Evolutionary conservation across 257 asterid species (phyloP).

Genomic region (Solanum pinnatisectum): DNA sequence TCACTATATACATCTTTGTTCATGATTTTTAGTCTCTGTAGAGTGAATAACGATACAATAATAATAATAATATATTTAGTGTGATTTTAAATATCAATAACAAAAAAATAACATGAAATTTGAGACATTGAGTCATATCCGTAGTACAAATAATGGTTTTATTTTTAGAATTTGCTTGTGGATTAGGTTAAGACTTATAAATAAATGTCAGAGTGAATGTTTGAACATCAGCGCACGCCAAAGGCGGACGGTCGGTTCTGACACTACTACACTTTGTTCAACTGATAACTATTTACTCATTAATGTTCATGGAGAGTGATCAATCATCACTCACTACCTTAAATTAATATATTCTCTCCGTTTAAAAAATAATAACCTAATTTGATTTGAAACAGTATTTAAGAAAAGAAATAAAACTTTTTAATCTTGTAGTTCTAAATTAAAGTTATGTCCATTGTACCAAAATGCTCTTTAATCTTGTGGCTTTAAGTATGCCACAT

Average conservation of each 20-base stretch:
- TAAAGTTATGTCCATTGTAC: too few relatives aligned
- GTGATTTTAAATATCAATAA: not conserved
- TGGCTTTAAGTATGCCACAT: too few relatives aligned
- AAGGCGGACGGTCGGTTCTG: not conserved
- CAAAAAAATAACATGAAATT: not conserved
- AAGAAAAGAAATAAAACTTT: too few relatives aligned
- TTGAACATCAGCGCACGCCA: not conserved
- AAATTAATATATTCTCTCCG: too few relatives aligned
- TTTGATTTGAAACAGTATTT: accelerated
- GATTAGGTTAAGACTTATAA: not conserved
- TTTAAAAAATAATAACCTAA: accelerated
- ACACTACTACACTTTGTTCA: not conserved
- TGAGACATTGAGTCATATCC: not conserved
- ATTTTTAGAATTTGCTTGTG: not conserved
- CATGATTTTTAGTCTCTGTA: not conserved
- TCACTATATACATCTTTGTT: not conserved
- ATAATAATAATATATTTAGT: not conserved
- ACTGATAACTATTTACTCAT: not conserved
- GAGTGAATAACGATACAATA: not conserved
- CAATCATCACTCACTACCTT: not conserved
- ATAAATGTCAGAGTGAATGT: not conserved
- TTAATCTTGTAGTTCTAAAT: too few relatives aligned
- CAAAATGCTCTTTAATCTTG: too few relatives aligned
- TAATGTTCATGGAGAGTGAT: not conserved
- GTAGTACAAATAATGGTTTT: not conserved